Evolutionary conservation across 495 filamentous ascomycete species (phyloP).

Genomic region (Podospora bellae-mahoneyi): DNA sequence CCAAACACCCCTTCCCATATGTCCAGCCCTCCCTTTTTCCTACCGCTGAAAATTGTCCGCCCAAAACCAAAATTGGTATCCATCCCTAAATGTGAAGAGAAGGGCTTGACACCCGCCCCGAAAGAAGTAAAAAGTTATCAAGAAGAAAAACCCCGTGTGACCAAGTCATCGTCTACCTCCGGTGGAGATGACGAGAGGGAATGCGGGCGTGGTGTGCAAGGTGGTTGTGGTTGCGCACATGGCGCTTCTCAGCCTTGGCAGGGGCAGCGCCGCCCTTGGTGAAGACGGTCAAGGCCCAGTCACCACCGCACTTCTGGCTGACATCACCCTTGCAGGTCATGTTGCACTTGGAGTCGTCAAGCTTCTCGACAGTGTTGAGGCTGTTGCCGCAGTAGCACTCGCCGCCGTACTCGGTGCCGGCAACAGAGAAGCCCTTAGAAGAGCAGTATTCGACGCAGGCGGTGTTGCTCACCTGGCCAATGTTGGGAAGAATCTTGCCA

Average conservation of each 20-base stretch:
- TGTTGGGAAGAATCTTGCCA: constrained; percentile 40
- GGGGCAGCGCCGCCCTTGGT: constrained; percentile 31
- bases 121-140: not conserved
- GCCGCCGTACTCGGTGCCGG: constrained; percentile 62
- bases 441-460: constrained; percentile 58
- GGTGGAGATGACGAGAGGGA: constrained; percentile 17
- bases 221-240: constrained; percentile 31
- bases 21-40: not conserved
- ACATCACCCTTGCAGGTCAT: constrained; percentile 45
- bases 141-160: constrained; percentile 1
- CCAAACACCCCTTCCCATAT: not conserved
- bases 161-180: constrained; percentile 9
- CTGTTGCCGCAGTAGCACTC: constrained; percentile 64
- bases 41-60: not conserved
- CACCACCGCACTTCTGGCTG: constrained; percentile 46
- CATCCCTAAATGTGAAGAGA: not conserved
- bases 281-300: constrained; percentile 42
- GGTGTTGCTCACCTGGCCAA: constrained; percentile 53
- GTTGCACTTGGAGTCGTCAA: constrained; percentile 43
- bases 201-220: constrained; percentile 25
- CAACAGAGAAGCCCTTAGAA: constrained; percentile 48
- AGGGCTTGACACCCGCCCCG: not conserved
- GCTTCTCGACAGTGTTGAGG: constrained; percentile 35
- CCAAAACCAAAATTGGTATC: not conserved
- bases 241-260: constrained; percentile 14